A percentile compares a stretch with the other conserved stretches of the same genome.
Conservation (phyloP, 495 filamentous ascomycete species). For the Cudoniella acicularis region DNA sequence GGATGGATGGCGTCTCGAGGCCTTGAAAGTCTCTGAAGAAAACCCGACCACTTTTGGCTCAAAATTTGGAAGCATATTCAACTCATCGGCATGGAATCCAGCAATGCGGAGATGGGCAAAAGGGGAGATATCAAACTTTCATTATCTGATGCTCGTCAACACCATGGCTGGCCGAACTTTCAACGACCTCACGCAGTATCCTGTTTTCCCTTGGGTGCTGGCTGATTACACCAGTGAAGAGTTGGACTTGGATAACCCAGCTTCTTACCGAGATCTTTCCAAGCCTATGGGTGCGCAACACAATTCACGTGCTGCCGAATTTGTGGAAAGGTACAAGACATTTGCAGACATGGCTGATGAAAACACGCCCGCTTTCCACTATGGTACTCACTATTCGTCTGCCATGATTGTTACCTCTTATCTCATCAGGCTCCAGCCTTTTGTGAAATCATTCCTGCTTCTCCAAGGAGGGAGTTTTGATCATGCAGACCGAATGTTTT, state of each 20-base stretch:
- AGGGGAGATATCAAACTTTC: conserved; percentile 96
- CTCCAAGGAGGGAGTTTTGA: conserved; percentile 96
- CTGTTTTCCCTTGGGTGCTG: conserved; percentile 95
- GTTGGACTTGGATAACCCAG: conserved; percentile 77
- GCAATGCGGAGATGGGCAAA: conserved; percentile 87
- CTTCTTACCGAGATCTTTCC: conserved; percentile 83
- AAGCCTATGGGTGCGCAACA: conserved; percentile 98
- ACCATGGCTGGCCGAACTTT: conserved; percentile 96
- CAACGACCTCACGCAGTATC: conserved; percentile 97
- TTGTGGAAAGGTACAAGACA: conserved; percentile 76
- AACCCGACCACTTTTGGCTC: conserved; percentile 71
- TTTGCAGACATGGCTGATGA: conserved; percentile 90
- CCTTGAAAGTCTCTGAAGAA: conserved; percentile 77
- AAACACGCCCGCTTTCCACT: conserved; percentile 78
- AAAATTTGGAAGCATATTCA: conserved; percentile 94
- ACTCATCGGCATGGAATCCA: conserved; percentile 66
- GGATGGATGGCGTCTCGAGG: conserved; percentile 85
- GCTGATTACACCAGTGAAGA: conserved; percentile 97
- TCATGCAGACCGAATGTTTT: conserved; percentile 92
- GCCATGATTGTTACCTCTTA: conserved; percentile 98
- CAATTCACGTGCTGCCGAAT: conserved; percentile 65
- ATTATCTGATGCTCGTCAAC: conserved; percentile 97
- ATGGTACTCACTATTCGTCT: conserved; percentile 97
- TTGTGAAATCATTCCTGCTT: conserved; percentile 95
- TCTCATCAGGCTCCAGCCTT: conserved; percentile 90